Base-by-base conservation (phyloP, 192 early-diverging fungal species). In the Funneliformis mosseae region DNA sequence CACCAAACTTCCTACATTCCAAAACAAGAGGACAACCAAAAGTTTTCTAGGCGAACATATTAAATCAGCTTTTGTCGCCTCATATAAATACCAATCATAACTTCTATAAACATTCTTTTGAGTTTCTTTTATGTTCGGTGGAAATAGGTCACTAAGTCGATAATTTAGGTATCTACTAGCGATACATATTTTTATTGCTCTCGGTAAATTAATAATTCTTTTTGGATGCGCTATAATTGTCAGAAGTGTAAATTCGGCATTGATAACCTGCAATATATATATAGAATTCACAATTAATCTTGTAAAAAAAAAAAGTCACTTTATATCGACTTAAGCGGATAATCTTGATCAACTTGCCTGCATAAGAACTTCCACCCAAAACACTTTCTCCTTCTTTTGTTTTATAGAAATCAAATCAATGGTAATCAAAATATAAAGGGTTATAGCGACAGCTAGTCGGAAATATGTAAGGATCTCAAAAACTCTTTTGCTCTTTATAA, bases 41-140 rank as follows among this genome's bases (percentile, higher is more conserved):
- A 78, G 43, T 68, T 50, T 42, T 55, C 27, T 41, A 2, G 77
- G 77, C 21, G 77, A 16, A 46, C 77, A 78, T 27, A 78, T 38
- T 18, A 78, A 78, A 18, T 39, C 41, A 68, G 66, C 73, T 69
- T 23, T 60, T 11, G 9, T 23, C 5, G 63, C 77, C 33, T 78
- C 63, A 50, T 68, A 78, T 25, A 62, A 50, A 78, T 78, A 78
- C 77, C 77, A 78, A 14, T 78, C 77, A 62, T 78, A 78, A 48
- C 25, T 64, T 27, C 68, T 78, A n/a, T 50, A 12, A 16, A 78
- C 77, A 46, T 61, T 63, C 39, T 63, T 28, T 69, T 78, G 77
- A 3, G 46, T n/a, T 25, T 68, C 25, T 68, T 38, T 78, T 14
- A 67, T n/a, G 3, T 78, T 27, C 10, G 11, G 27, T 16, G 63